These are phyloP conservation scores for Lodderomyces elongisporus DNA, from an alignment of 1,139 yeast genomes.

Conservation along the genomic window DNA sequence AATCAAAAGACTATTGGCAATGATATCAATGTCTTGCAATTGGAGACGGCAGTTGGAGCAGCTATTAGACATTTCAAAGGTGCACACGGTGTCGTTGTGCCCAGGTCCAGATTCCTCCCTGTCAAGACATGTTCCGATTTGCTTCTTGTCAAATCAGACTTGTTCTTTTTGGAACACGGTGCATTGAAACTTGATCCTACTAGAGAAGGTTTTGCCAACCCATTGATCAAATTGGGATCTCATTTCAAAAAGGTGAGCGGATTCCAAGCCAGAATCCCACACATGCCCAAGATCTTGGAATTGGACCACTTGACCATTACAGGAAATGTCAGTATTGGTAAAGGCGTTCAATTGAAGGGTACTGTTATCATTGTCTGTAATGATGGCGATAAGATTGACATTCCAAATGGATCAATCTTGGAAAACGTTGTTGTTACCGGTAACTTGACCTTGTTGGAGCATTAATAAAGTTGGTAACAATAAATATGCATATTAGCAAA, in stretches of 20 bases:
- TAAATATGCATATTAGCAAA: conserved; percentile 1
- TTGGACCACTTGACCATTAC: conserved; percentile 92
- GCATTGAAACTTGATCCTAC: conserved; percentile 77
- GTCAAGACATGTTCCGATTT: conserved; percentile 96
- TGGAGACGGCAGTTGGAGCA: conserved; percentile 99
- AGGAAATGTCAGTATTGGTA: conserved; percentile 91
- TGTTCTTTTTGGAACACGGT: conserved; percentile 89
- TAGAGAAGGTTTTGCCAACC: conserved; percentile 85
- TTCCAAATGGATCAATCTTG: conserved; percentile 91
- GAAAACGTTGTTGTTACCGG: conserved; percentile 98
- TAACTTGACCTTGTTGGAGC: conserved; percentile 91
- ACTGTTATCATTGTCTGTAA: conserved; percentile 97
- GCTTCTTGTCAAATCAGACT: conserved; percentile 91
- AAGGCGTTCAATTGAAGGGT: conserved; percentile 87
- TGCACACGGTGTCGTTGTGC: conserved; percentile 97
- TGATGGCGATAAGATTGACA: conserved; percentile 93
- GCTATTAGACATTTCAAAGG: conserved; percentile 94
- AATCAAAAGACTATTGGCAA: conserved; percentile 77
- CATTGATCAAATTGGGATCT: conserved; percentile 91
- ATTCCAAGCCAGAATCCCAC: conserved; percentile 86
- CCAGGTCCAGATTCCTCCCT: conserved; percentile 95
- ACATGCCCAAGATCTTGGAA: conserved; percentile 94
- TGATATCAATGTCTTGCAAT: conserved; percentile 84
- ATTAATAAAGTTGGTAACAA: too few species aligned
- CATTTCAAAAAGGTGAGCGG: conserved; percentile 93